Base-by-base conservation (phyloP, 1,284 basidiomycete species). In the Cryptococcus sp. region DNA sequence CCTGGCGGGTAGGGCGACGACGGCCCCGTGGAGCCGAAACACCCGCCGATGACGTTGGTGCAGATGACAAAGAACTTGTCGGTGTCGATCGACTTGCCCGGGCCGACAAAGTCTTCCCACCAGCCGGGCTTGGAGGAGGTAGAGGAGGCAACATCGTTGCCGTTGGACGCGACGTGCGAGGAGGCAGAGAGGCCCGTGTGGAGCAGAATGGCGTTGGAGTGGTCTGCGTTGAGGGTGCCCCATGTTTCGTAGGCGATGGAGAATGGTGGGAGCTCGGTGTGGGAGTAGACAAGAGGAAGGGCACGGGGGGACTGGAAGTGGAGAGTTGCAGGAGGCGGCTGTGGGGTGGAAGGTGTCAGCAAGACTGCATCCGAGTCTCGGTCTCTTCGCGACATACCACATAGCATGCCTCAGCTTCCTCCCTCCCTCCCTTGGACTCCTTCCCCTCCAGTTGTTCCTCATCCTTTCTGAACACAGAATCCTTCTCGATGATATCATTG, bases 71-170 rank as follows among this genome's bases (percentile, higher is more conserved):
- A 98, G 80, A 89, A 97, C 52, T 86, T 84, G 72, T 93, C 82
- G 3, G 95, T 98, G 79, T 99, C 96, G 37, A 99, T 82, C 3
- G 93, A 85, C 70, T 88, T 90, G 57, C 91, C 91, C 1, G 94
- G 93, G 0, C 96, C 95, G 60, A 99, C 92, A 78, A 98, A 99
- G 67, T 89, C 88, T 77, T 98, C 89, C 95, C 95, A 98, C 96
- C 95, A 99, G 5, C 96, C 95, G 8, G 74, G 69, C 58, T 73
- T 76, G 49, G 63, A 65, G 0, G 66, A 66, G 4, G 75, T 77
- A 0, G 63, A 60, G 21, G 86, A 83, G 0, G 89, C 79, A 0
- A 90, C 85, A 64, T 96, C 97, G 12, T 82, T 77, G 2, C 82
- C 73, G 0, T 89, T 89, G 12, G 88, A 88, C 0, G 93, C 93